phyloP scores from a whole-genome alignment of 352 stramenopile genomes.

The Blastocystis sp. region DNA sequence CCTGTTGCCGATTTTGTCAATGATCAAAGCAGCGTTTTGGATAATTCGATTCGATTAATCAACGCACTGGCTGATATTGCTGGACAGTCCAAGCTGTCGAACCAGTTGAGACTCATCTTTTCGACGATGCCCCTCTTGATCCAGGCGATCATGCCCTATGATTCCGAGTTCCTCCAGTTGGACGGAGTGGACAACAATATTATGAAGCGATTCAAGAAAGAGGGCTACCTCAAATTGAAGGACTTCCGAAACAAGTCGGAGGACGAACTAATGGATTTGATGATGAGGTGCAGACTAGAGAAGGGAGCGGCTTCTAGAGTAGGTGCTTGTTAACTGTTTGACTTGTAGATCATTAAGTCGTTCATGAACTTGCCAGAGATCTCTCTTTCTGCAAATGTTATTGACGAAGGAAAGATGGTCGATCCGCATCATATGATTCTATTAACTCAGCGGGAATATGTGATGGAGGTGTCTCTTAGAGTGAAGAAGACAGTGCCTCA shows the following conservation, averaged over 20 bases:
- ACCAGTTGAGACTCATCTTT: slow-evolving; percentile 63
- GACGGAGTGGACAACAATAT: slow-evolving; percentile 54
- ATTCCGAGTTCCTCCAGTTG: slow-evolving; percentile 66
- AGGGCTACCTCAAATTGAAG: slow-evolving; percentile 2
- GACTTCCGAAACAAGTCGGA: background rate
- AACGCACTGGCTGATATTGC: slow-evolving; percentile 83
- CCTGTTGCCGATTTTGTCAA: slow-evolving; percentile 96
- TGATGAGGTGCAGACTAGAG: background rate
- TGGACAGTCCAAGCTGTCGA: slow-evolving; percentile 67
- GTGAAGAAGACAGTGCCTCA: slow-evolving; percentile 14
- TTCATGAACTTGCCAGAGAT: slow-evolving; percentile 32
- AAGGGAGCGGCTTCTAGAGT: background rate
- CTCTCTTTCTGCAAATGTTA: background rate
- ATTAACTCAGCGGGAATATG: slow-evolving; percentile 4
- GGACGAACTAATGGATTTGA: background rate
- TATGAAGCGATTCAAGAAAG: slow-evolving; percentile 3
- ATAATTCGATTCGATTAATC: slow-evolving; percentile 87
- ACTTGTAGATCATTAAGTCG: slow-evolving; percentile 31
- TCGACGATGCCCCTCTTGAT: slow-evolving; percentile 67
- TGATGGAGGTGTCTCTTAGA: background rate
- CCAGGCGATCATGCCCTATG: slow-evolving; percentile 65
- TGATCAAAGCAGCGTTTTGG: slow-evolving; percentile 87
- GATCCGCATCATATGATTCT: background rate
- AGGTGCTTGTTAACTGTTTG: background rate
- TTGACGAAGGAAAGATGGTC: background rate